Conservation (phyloP, 129 eudicot species). For the Centrapalus pauciflorus region DNA sequence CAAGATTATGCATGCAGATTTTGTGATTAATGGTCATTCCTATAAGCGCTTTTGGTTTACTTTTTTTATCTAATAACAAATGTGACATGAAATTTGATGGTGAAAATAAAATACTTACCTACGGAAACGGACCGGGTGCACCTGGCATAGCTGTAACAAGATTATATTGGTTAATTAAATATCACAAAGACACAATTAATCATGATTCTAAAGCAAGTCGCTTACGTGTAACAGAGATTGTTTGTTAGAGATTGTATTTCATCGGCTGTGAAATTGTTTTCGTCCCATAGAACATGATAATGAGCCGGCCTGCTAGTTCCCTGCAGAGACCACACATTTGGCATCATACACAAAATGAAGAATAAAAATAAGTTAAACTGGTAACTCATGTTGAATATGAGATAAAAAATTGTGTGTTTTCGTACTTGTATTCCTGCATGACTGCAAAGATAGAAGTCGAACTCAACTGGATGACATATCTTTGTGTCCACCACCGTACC, state of each 20-base stretch:
- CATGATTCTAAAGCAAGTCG: not conserved
- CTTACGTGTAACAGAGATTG: constrained; percentile 91
- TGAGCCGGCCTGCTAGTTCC: constrained; percentile 97
- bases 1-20: too few relatives aligned
- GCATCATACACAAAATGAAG: not conserved
- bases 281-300: constrained; percentile 93
- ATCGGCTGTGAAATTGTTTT: constrained; percentile 79
- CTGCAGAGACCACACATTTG: constrained; percentile 25
- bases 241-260: constrained; percentile 74
- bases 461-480: constrained; percentile 91
- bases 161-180: not conserved
- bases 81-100: not conserved
- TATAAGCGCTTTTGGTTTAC: not conserved
- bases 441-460: constrained; percentile 86
- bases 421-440: constrained; percentile 83
- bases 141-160: constrained; percentile 68
- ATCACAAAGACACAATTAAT: not conserved
- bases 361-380: not conserved
- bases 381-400: not conserved
- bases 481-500: constrained; percentile 90
- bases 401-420: not conserved
- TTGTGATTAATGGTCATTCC: not conserved
- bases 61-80: not conserved
- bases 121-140: constrained; percentile 96
- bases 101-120: constrained; percentile 37